phyloP scores from a whole-genome alignment of 306 rosid species.

The Glycine latifolia region DNA sequence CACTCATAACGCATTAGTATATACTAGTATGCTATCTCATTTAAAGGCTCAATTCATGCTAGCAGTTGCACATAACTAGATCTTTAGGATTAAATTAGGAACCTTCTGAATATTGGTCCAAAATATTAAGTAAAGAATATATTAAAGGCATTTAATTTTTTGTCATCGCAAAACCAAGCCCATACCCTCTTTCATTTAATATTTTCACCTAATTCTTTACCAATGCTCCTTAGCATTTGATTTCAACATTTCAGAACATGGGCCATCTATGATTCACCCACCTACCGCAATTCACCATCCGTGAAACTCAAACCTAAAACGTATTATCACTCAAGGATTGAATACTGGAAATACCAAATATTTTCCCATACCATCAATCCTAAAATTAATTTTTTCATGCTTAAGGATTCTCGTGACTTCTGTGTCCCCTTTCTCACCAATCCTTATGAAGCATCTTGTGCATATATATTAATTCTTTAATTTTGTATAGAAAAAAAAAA shows the following conservation, averaged over 20 bases:
- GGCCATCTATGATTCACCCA: conserved; percentile 15
- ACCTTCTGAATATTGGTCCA: neutral
- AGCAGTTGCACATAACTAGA: neutral
- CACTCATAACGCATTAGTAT: neutral
- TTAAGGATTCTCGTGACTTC: conserved; percentile 15
- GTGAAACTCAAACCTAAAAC: conserved; percentile 5
- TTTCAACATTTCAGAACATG: conserved; percentile 9
- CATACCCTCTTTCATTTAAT: neutral
- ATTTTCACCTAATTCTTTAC: neutral
- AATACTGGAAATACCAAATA: neutral
- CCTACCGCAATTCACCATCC: neutral
- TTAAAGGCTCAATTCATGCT: neutral
- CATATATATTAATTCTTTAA: neutral
- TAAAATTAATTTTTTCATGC: neutral
- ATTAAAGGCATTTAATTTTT: neutral
- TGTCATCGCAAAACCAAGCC: neutral
- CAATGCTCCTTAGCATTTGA: neutral
- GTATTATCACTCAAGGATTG: neutral
- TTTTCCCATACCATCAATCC: neutral
- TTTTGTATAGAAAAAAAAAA: neutral
- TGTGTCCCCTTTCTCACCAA: neutral
- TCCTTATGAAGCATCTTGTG: neutral
- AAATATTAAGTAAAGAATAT: neutral
- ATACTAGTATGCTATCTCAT: neutral
- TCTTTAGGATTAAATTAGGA: neutral